phyloP scores from a whole-genome alignment of 495 filamentous ascomycete species.

The Aspergillus leporis region DNA sequence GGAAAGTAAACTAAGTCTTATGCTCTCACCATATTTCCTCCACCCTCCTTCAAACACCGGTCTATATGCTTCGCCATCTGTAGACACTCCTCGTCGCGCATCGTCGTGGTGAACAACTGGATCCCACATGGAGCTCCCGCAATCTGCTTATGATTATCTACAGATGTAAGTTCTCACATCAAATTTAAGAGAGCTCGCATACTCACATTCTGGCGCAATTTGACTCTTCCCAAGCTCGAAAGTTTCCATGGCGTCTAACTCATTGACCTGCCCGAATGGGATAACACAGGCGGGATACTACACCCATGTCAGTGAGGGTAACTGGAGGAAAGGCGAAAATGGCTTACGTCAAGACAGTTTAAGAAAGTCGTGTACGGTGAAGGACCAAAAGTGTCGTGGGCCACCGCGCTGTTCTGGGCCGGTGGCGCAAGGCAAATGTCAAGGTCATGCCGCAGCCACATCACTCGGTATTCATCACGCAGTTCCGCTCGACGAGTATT shows the following conservation, averaged over 20 bases:
- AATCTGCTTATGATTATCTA: constrained; percentile 22
- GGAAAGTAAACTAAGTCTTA: too few relatives aligned
- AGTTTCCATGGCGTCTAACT: constrained; percentile 13
- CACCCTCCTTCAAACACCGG: constrained; percentile 17
- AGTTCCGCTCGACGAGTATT: constrained; percentile 21
- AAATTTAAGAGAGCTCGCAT: background rate
- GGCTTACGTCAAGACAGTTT: constrained; percentile 48
- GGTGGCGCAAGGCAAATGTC: constrained; percentile 44
- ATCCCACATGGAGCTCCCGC: constrained; percentile 24
- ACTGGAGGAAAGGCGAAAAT: background rate
- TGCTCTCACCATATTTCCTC: too few relatives aligned
- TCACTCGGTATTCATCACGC: constrained; percentile 28
- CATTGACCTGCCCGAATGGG: constrained; percentile 25
- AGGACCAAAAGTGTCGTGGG: constrained; percentile 47
- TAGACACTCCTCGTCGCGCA: constrained; percentile 30
- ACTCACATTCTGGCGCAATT: constrained; percentile 20
- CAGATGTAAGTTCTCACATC: background rate
- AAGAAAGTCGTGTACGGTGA: constrained; percentile 42
- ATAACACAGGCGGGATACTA: constrained; percentile 37
- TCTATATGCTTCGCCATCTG: constrained; percentile 27
- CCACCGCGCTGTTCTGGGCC: constrained; percentile 42
- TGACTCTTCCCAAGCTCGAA: constrained; percentile 18
- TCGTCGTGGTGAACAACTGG: constrained; percentile 25
- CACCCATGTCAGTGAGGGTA: too few relatives aligned
- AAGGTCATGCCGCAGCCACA: constrained; percentile 35